Evolutionary conservation across 495 filamentous ascomycete species (phyloP).

Genomic region (Entonaema liquescens): DNA sequence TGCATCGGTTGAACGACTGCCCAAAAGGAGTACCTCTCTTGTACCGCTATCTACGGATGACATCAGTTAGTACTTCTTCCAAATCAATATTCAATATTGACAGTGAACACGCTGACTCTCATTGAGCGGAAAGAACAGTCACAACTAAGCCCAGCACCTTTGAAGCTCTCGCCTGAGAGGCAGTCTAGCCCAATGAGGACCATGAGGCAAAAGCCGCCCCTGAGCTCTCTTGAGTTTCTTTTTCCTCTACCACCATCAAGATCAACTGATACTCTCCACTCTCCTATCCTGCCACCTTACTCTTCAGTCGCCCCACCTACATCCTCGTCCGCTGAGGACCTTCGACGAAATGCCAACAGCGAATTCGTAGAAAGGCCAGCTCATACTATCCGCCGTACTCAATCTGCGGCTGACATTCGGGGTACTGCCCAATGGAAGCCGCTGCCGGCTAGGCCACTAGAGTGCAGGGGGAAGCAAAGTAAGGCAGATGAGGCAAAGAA

Average conservation of each 20-base stretch:
- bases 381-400: constrained; percentile 7
- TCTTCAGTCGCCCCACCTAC: constrained; percentile 3
- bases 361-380: neutral
- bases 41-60: neutral
- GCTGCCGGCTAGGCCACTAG: constrained; percentile 12
- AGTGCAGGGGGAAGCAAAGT: neutral
- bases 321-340: neutral
- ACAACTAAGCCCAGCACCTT: neutral
- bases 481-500: neutral
- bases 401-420: constrained; percentile 6
- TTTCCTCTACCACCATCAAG: constrained; percentile 25
- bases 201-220: neutral
- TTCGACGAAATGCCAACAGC: neutral
- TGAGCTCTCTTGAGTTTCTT: neutral
- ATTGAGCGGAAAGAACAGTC: neutral
- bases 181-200: neutral
- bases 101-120: neutral
- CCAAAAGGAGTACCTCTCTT: neutral
- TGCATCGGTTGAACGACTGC: neutral
- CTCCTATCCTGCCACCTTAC: constrained; percentile 21
- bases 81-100: neutral
- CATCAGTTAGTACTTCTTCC: neutral
- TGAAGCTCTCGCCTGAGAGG: neutral
- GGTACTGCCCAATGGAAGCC: constrained; percentile 14
- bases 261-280: neutral